phyloP scores from a whole-genome alignment of 768 basidiomycete species.

The Phlebiopsis flavidoalba region DNA sequence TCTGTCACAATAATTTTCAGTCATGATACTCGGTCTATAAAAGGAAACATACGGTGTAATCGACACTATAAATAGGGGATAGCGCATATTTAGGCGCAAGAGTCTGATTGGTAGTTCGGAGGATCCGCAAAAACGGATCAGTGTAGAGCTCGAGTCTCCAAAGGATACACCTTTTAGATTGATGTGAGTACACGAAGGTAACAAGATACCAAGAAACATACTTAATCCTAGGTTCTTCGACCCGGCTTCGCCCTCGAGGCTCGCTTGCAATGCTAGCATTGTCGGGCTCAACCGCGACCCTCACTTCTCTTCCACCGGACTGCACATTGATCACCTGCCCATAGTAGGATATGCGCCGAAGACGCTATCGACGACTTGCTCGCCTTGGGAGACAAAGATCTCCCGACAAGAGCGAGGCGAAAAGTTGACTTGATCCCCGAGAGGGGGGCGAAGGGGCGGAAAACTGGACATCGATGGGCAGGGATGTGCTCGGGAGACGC shows the following conservation, averaged over 20 bases:
- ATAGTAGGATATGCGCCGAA: constrained; percentile 14
- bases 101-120: constrained; percentile 7
- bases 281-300: constrained; percentile 14
- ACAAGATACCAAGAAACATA: constrained; percentile 1
- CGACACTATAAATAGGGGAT: constrained; percentile 23
- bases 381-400: constrained; percentile 12
- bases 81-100: constrained; percentile 11
- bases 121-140: constrained; percentile 27
- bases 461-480: constrained; percentile 7
- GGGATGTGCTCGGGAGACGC: constrained; percentile 10
- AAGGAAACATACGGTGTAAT: constrained; percentile 29
- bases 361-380: constrained; percentile 23
- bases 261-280: constrained; percentile 4
- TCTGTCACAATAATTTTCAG: not conserved
- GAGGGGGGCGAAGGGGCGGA: too few species aligned
- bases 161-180: constrained; percentile 13
- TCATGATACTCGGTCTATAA: not conserved
- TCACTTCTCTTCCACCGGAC: constrained; percentile 10
- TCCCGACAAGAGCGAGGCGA: constrained; percentile 2
- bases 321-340: constrained; percentile 16
- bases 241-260: constrained; percentile 20
- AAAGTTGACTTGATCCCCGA: not conserved
- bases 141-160: constrained; percentile 15
- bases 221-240: constrained; percentile 19
- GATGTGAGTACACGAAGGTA: not conserved